Conservation (phyloP, 306 rosid genomes). For the Sesbania bispinosa region DNA sequence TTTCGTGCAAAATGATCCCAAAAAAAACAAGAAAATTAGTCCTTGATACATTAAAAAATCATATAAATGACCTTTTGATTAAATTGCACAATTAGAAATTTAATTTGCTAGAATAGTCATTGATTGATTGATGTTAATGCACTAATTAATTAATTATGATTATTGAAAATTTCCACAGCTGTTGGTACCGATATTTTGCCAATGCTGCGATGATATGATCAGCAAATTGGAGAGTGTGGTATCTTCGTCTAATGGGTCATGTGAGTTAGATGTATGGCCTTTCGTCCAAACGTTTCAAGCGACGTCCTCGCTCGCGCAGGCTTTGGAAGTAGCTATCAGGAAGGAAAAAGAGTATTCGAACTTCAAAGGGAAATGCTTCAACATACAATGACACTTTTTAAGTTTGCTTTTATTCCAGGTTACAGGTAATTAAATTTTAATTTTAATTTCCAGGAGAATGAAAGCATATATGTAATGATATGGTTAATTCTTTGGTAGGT, state of each 20-base stretch:
- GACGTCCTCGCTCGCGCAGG: slow-evolving; percentile 44
- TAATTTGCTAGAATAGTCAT: too few species aligned
- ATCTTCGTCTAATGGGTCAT: slow-evolving; percentile 27
- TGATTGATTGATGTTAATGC: background rate
- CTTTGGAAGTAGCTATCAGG: slow-evolving; percentile 39
- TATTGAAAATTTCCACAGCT: slow-evolving; percentile 7
- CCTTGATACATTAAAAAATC: too few species aligned
- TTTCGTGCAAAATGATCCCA: too few species aligned
- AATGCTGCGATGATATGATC: slow-evolving; percentile 29
- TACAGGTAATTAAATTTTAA: too few species aligned
- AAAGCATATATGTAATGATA: too few species aligned
- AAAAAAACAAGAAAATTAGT: too few species aligned
- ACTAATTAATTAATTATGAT: background rate
- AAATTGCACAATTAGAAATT: too few species aligned
- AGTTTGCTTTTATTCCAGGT: slow-evolving; percentile 41
- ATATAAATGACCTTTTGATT: too few species aligned
- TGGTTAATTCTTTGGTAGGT: slow-evolving; percentile 30
- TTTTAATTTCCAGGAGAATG: too few species aligned
- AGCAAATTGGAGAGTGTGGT: slow-evolving; percentile 20
- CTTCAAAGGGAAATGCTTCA: slow-evolving; percentile 38
- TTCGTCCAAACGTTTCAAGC: slow-evolving; percentile 37
- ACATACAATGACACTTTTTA: slow-evolving; percentile 41
- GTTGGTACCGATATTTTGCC: slow-evolving; percentile 34
- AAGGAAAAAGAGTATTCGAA: slow-evolving; percentile 29
- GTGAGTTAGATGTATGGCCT: slow-evolving; percentile 41